Evolutionary conservation across 2,329 filamentous ascomycete genomes (phyloP), one percentile per base, ranked within the genome.

Genomic region (Aquanectria penicillioides): DNA sequence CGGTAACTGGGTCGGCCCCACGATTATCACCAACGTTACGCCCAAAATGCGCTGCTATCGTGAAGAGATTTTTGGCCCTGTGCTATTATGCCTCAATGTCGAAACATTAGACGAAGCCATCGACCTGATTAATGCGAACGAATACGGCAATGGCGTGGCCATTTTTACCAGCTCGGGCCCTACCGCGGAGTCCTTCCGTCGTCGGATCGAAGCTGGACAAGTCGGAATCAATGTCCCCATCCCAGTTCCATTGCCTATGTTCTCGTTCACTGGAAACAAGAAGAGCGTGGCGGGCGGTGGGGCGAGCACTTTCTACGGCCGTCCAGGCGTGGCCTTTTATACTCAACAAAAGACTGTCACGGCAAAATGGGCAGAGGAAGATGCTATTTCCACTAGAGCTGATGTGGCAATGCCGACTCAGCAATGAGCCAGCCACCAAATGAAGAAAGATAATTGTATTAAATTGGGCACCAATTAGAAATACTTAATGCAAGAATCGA

Each of bases 261-360:
- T 69, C 58, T 65, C 59, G 34, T 70, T 70, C 59, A 69, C 66
- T 6, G 66, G 68, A 4, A 76, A 75, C 75, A 86, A 91, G 82
- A 88, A 86, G 79, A 86, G 82, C 68, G 81, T 91, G 48, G 88
- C 89, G 1, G 88, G 88, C 46, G 88, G 87, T 23, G 88, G 89
- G 46, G 84, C 85, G 18, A 89, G 83, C 74, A 90, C 88, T 15
- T 91, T 91, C 74, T 91, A 91, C 74, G 89, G 89, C 66, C 90
- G 90, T 78, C 84, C 86, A 4, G 89, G 88, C 13, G 70, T 91
- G 63, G 80, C 86, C 60, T 91, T 91, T 75, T 91, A 90, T 74
- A 91, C 89, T 12, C 89, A 91, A 76, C 82, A 86, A 73, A 91
- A 91, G 85, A 91, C 89, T 3, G 88, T 91, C 52, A 91, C 89